These are phyloP conservation scores for Hymenoscyphus fructigenus DNA, from an alignment of 2,329 filamentous ascomycete genomes.

Conservation along the genomic window DNA sequence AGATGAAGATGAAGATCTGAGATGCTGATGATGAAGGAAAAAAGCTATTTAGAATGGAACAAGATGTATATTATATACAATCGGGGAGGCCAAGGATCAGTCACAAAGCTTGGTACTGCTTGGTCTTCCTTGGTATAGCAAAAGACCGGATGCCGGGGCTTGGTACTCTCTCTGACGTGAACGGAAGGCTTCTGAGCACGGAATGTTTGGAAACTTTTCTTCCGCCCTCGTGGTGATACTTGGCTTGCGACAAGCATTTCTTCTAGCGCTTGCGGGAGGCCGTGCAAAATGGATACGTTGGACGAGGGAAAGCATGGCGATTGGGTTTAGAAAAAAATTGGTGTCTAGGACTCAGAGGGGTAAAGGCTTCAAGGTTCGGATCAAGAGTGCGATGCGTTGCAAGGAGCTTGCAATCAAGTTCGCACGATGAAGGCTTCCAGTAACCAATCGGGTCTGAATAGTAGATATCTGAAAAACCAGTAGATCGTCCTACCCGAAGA, in stretches of 20 bases:
- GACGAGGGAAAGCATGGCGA: not conserved
- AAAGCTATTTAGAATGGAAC: conserved; percentile 23
- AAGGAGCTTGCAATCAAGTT: conserved; percentile 15
- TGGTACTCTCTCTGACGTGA: conserved; percentile 25
- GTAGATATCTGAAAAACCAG: not conserved
- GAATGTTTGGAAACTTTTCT: conserved; percentile 25
- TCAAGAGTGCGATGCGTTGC: not conserved
- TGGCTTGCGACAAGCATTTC: conserved; percentile 18
- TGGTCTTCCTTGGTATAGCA: conserved; percentile 22
- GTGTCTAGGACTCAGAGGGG: not conserved
- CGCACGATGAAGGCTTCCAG: conserved; percentile 12
- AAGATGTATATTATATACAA: conserved; percentile 30
- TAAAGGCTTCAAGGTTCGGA: not conserved
- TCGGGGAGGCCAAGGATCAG: conserved; percentile 10
- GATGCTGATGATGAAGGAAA: conserved; percentile 32
- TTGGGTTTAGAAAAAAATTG: not conserved
- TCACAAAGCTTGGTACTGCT: conserved; percentile 11
- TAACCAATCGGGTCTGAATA: conserved; percentile 1
- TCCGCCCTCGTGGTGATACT: conserved; percentile 23
- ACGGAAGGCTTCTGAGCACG: conserved; percentile 12
- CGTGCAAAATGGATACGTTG: not conserved
- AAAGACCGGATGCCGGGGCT: conserved; percentile 30
- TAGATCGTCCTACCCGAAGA: not conserved
- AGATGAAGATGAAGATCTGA: conserved; percentile 27
- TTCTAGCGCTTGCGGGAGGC: not conserved